Conservation (phyloP, 306 rosid genomes). For the Cucurbita ficifolia region DNA sequence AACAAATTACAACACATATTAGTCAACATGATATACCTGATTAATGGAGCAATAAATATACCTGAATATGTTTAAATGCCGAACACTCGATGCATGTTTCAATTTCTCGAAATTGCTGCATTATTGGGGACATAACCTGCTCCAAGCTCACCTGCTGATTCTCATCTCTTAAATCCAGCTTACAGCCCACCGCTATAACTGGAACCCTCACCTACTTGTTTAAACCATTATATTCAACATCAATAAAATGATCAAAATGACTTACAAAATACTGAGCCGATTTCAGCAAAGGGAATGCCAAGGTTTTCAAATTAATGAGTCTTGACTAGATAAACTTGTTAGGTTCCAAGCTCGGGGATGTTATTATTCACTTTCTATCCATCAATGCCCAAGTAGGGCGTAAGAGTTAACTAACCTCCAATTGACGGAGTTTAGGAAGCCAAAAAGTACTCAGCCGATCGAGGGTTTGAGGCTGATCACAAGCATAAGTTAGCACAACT, state of each 20-base stretch:
- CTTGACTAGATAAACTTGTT: neutral
- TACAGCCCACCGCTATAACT: slow-evolving; percentile 92
- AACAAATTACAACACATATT: neutral
- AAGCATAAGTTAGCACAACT: slow-evolving; percentile 87
- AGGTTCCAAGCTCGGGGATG: neutral
- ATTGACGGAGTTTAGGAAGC: slow-evolving; percentile 89
- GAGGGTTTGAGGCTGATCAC: slow-evolving; percentile 75
- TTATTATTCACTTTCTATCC: neutral
- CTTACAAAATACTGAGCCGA: neutral
- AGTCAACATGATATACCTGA: neutral
- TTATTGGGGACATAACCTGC: slow-evolving; percentile 94
- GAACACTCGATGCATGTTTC: slow-evolving; percentile 99
- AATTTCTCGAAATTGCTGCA: slow-evolving; percentile 98
- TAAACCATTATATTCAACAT: slow-evolving; percentile 12
- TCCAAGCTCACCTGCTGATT: slow-evolving; percentile 81
- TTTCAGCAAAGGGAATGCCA: neutral
- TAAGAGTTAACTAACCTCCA: slow-evolving; percentile 43
- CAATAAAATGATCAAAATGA: neutral
- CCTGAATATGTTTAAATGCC: slow-evolving; percentile 86
- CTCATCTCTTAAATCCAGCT: slow-evolving; percentile 93
- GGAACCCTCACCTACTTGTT: slow-evolving; percentile 78
- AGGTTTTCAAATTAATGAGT: neutral
- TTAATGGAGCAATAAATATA: slow-evolving; percentile 3
- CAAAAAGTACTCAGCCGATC: slow-evolving; percentile 71
- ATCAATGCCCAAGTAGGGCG: neutral